Conservation (phyloP, 1,284 basidiomycete species). For the Ustilago sp. region DNA sequence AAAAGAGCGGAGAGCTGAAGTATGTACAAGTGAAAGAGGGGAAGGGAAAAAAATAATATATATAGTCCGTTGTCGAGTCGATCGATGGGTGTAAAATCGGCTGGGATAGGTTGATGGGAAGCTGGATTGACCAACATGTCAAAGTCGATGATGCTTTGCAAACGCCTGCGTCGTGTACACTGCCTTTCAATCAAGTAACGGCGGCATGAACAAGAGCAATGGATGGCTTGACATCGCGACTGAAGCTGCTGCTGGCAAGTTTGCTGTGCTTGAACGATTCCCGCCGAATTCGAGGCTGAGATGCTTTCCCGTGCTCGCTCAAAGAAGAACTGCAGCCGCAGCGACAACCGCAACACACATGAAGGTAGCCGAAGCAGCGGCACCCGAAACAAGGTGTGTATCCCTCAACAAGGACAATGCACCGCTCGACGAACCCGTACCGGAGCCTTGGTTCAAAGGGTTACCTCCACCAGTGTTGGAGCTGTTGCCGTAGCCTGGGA, state of each 20-base stretch:
- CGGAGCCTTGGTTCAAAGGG: conserved; percentile 30
- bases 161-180: too few relatives aligned
- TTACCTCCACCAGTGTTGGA: conserved; percentile 17
- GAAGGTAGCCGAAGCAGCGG: conserved; percentile 22
- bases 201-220: too few relatives aligned
- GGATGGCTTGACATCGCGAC: too few relatives aligned
- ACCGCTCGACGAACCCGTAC: conserved; percentile 29
- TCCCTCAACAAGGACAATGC: conserved; percentile 31
- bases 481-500: conserved; percentile 53
- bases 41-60: conserved; percentile 9
- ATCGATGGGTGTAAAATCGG: neutral
- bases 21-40: conserved; percentile 16
- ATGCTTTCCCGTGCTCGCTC: neutral
- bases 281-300: too few relatives aligned
- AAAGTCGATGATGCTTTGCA: neutral
- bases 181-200: too few relatives aligned
- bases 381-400: conserved; percentile 26
- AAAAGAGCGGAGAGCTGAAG: neutral
- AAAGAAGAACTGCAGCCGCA: conserved; percentile 35
- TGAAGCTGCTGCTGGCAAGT: too few relatives aligned
- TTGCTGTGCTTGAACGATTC: too few relatives aligned
- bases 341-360: conserved; percentile 27
- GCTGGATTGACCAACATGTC: neutral
- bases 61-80: conserved; percentile 13
- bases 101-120: neutral